phyloP scores from a whole-genome alignment of 2,329 filamentous ascomycete species.

The Chrysoporthe austroafricana region DNA sequence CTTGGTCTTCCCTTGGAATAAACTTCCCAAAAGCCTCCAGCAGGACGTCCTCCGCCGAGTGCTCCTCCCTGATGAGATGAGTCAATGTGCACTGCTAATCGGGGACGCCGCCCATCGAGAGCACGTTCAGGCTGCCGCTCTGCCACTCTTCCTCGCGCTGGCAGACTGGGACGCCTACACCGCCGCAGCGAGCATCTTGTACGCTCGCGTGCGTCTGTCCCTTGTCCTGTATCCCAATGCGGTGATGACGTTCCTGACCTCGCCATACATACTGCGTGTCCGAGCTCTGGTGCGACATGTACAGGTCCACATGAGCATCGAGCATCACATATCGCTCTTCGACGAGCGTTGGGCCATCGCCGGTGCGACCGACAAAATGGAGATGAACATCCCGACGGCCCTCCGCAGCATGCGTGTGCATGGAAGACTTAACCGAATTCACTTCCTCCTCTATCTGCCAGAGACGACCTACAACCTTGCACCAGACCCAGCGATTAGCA shows the following conservation, averaged over 20 bases:
- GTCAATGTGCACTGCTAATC: background rate
- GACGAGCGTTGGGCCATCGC: slow-evolving; percentile 9
- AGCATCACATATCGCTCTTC: slow-evolving; percentile 20
- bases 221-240: slow-evolving; percentile 1
- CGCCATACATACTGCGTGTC: background rate
- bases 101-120: slow-evolving; percentile 4
- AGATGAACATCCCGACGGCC: slow-evolving; percentile 20
- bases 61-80: slow-evolving; percentile 7
- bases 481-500: background rate
- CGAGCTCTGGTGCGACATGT: slow-evolving; percentile 13
- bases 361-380: background rate
- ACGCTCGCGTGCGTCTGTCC: slow-evolving; percentile 8
- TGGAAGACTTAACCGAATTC: slow-evolving; percentile 7
- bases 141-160: slow-evolving; percentile 22
- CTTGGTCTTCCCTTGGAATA: slow-evolving; percentile 1
- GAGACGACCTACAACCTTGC: background rate
- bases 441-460: background rate
- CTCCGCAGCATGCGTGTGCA: slow-evolving; percentile 20
- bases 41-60: slow-evolving; percentile 13
- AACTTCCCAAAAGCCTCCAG: slow-evolving; percentile 12
- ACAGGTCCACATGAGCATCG: slow-evolving; percentile 13
- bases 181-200: slow-evolving; percentile 15
- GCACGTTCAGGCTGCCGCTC: slow-evolving; percentile 7
- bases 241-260: slow-evolving; percentile 24
- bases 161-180: slow-evolving; percentile 16